Base-by-base conservation (phyloP, 139 green algal species). In the Coelastrella sp. region DNA sequence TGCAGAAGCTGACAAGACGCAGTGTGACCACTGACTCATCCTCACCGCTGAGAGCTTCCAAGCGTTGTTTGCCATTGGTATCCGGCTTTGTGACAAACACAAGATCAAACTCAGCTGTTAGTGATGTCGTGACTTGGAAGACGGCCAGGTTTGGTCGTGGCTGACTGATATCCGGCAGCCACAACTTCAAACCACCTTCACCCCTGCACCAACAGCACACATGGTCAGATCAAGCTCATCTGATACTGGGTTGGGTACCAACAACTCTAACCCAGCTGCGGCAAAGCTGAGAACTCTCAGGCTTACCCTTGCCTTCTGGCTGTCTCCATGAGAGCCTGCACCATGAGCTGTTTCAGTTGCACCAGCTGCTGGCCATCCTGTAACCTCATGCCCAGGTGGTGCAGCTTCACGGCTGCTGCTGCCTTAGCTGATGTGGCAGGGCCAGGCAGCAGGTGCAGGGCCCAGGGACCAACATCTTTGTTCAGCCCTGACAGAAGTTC, bases 71-170 rank as follows among this genome's bases (percentile, higher is more conserved):
- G 19, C 20, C 80, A 23, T 54, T 14, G 2, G 66, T 57, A 7
- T 77, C 65, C 3, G 90, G 64, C 13, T 92, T 82, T 64, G 78
- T 90, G 0, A 94, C 20, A 73, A 97, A 97, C 5, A 94, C 92
- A 5, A 97, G 83, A 84, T 97, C 95, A 5, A 96, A 71, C 13
- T 59, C 61, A 13, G 93, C 65, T 2, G 93, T 93, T 75, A 97
- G 80, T 7, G 71, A 32, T 10, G 92, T 83, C 6, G 92, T 97
- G 13, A 94, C 68, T 88, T 95, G 95, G 13, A 97, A 92, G 0
- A 97, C 22, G 0, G 92, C 95, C 74, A 98, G 65, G 91, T 97
- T 96, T 60, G 93, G 83, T 5, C 73, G 80, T 0, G 93, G 92
- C 73, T 93, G 92, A 4, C 60, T 92, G 10, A 85, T 87, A 85